phyloP scores from a whole-genome alignment of 306 rosid genomes.

The Oemleria cerasiformis region DNA sequence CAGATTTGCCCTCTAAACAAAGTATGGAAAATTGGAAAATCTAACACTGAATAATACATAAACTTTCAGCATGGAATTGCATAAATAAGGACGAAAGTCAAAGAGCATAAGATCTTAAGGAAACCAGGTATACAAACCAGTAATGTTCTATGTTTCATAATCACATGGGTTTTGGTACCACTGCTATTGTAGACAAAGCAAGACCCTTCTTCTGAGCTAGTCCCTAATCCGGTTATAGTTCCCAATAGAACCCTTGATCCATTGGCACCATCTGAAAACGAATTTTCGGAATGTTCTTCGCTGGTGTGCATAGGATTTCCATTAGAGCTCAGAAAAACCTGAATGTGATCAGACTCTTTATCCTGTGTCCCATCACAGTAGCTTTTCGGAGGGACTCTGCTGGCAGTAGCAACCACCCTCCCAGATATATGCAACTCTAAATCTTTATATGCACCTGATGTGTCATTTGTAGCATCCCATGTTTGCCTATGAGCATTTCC shows the following conservation, averaged over 20 bases:
- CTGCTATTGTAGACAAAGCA: constrained; percentile 64
- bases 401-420: constrained; percentile 72
- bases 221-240: constrained; percentile 79
- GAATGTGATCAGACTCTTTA: constrained; percentile 63
- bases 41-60: neutral
- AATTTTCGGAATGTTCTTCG: constrained; percentile 30
- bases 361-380: constrained; percentile 30
- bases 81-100: constrained; percentile 6
- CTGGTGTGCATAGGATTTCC: constrained; percentile 31
- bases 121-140: constrained; percentile 54
- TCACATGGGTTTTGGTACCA: constrained; percentile 74
- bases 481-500: constrained; percentile 27
- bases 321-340: constrained; percentile 57
- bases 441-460: constrained; percentile 65
- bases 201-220: constrained; percentile 77
- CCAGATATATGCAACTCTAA: constrained; percentile 82
- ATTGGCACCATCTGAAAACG: constrained; percentile 25
- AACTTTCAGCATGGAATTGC: neutral
- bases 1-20: neutral
- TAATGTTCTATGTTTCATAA: constrained; percentile 89
- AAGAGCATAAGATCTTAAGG: constrained; percentile 17
- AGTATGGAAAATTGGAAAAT: neutral
- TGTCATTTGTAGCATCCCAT: constrained; percentile 25
- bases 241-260: constrained; percentile 66
- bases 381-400: constrained; percentile 59